phyloP scores from a whole-genome alignment of 2,329 filamentous ascomycete genomes.

The Neophaeococcomyces mojaviensis region DNA sequence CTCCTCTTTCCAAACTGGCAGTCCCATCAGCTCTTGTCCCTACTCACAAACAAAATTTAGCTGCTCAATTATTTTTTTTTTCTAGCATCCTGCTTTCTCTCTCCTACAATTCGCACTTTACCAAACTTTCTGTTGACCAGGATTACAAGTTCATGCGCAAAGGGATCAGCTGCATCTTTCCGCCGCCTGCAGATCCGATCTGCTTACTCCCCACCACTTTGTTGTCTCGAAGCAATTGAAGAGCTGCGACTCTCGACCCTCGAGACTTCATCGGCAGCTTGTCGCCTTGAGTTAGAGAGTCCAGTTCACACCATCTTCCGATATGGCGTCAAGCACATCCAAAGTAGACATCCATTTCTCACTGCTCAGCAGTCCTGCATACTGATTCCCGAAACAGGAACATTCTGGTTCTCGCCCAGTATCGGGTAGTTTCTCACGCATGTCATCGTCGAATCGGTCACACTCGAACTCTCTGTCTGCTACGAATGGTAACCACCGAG shows the following conservation, averaged over 20 bases:
- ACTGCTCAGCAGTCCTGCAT: slow-evolving; percentile 24
- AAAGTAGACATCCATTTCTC: slow-evolving; percentile 43
- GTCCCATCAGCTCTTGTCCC: slow-evolving; percentile 5
- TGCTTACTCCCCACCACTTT: neutral
- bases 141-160: neutral
- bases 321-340: slow-evolving; percentile 51
- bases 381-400: slow-evolving; percentile 19
- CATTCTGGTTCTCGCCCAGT: slow-evolving; percentile 20
- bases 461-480: slow-evolving; percentile 74
- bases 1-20: neutral
- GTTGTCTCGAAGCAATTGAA: neutral
- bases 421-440: slow-evolving; percentile 22
- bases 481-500: slow-evolving; percentile 72
- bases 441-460: slow-evolving; percentile 24
- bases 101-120: neutral
- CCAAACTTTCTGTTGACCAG: neutral
- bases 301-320: neutral
- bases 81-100: neutral
- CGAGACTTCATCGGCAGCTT: neutral
- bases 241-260: slow-evolving; percentile 4
- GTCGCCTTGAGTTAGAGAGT: slow-evolving; percentile 2
- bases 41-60: slow-evolving; percentile 8
- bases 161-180: slow-evolving; percentile 7
- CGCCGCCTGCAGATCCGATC: slow-evolving; percentile 16
- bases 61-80: slow-evolving; percentile 3